Percentiles rank a stretch among this genome's conserved stretches.
These are phyloP conservation scores for Pseudopithomyces chartarum DNA, from an alignment of 2,329 filamentous ascomycete species.

Conservation along the genomic window DNA sequence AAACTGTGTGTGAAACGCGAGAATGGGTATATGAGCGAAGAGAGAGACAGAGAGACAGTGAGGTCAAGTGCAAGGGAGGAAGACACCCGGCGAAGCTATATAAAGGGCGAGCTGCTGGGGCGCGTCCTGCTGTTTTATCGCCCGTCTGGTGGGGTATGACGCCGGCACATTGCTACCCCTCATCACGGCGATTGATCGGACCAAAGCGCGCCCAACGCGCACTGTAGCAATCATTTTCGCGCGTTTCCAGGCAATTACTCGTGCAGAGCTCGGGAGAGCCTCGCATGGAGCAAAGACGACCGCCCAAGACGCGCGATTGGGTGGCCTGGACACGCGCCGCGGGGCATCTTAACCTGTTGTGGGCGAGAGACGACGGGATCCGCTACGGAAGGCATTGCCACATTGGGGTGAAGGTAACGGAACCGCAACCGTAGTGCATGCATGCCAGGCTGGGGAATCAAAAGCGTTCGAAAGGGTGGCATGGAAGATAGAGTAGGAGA, in stretches of 20 bases:
- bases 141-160: constrained; percentile 9
- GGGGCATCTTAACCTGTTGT: constrained; percentile 12
- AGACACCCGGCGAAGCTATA: constrained; percentile 11
- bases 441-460: not conserved
- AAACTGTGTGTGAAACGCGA: not conserved
- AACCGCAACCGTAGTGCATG: constrained; percentile 3
- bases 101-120: constrained; percentile 16
- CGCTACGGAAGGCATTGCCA: constrained; percentile 14
- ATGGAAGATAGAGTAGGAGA: not conserved
- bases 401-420: constrained; percentile 9
- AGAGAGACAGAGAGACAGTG: constrained; percentile 8
- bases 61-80: not conserved
- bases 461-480: not conserved
- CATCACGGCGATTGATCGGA: constrained; percentile 21
- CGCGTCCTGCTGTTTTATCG: constrained; percentile 32
- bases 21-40: constrained; percentile 2
- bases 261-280: constrained; percentile 22
- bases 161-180: constrained; percentile 33
- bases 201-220: constrained; percentile 20
- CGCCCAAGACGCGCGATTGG: not conserved
- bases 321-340: not conserved
- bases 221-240: constrained; percentile 22
- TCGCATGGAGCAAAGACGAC: not conserved
- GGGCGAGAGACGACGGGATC: constrained; percentile 1
- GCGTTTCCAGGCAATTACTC: constrained; percentile 33